Evolutionary conservation across 352 stramenopile genomes (phyloP).

Genomic region (Phytophthora cryptogea): DNA sequence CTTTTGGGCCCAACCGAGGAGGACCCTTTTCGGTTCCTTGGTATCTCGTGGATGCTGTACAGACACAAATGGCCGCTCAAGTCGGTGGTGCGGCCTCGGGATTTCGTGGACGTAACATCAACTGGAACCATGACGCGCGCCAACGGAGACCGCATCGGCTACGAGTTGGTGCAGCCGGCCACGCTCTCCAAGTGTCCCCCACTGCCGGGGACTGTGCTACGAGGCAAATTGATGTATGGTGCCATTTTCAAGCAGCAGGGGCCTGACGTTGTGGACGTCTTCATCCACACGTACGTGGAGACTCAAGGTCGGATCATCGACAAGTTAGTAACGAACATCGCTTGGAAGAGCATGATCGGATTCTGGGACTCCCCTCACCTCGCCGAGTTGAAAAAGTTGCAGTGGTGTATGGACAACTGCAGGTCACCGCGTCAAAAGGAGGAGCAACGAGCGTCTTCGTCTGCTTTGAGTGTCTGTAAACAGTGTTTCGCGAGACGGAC

Average conservation of each 20-base stretch:
- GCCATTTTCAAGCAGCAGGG: conserved; percentile 31
- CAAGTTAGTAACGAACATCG: conserved; percentile 15
- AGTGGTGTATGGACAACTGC: conserved; percentile 27
- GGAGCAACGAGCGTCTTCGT: conserved; percentile 19
- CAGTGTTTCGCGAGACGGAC: conserved; percentile 12
- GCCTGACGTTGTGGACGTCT: conserved; percentile 24
- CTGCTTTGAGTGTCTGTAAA: conserved; percentile 8
- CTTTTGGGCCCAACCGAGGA: conserved; percentile 24
- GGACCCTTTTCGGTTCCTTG: conserved; percentile 41
- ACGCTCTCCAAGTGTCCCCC: conserved; percentile 20
- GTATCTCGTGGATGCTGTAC: conserved; percentile 32
- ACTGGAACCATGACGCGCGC: conserved; percentile 32
- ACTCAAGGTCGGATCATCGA: conserved; percentile 13
- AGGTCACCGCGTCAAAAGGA: conserved; percentile 16
- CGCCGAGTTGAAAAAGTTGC: conserved; percentile 32
- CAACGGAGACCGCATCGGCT: conserved; percentile 43
- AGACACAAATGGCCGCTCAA: conserved; percentile 26
- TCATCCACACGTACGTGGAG: conserved; percentile 24
- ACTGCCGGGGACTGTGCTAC: conserved; percentile 21
- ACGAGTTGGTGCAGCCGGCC: conserved; percentile 52
- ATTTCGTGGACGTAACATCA: conserved; percentile 36
- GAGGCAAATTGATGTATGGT: conserved; percentile 21
- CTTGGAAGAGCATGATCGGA: conserved; percentile 11
- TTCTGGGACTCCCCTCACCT: conserved; percentile 16
- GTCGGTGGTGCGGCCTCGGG: conserved; percentile 30